phyloP scores from a whole-genome alignment of 257 asterid species.

The Fraxinus pennsylvanica region DNA sequence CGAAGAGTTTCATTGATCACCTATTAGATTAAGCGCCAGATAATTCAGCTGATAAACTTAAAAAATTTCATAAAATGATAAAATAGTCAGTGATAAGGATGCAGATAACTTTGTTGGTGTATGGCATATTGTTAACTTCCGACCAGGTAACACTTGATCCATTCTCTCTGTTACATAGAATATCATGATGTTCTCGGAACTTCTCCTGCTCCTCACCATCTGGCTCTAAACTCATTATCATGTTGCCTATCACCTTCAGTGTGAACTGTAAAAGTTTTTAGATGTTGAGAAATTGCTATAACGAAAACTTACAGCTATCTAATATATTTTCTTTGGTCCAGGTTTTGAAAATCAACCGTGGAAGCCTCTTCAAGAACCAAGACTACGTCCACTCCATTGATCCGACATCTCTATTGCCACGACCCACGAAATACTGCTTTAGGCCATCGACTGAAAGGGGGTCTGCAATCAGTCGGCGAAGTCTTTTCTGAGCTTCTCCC shows the following conservation, averaged over 20 bases:
- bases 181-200: slow-evolving; percentile 65
- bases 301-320: neutral
- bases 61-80: neutral
- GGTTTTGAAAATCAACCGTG: slow-evolving; percentile 44
- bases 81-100: slow-evolving; percentile 1
- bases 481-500: slow-evolving; percentile 77
- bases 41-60: neutral
- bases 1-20: slow-evolving; percentile 76
- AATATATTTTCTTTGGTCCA: neutral
- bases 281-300: slow-evolving; percentile 4
- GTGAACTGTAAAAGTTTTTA: slow-evolving; percentile 56
- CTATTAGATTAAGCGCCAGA: slow-evolving; percentile 35
- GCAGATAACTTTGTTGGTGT: slow-evolving; percentile 58
- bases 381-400: slow-evolving; percentile 51
- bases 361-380: slow-evolving; percentile 78
- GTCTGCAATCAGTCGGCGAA: slow-evolving; percentile 63
- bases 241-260: slow-evolving; percentile 78
- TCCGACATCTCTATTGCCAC: slow-evolving; percentile 68
- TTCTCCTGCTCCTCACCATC: slow-evolving; percentile 76
- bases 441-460: slow-evolving; percentile 75
- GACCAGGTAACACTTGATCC: slow-evolving; percentile 66
- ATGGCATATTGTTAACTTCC: slow-evolving; percentile 78
- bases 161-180: slow-evolving; percentile 46
- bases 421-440: slow-evolving; percentile 63
- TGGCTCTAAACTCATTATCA: slow-evolving; percentile 91